These are phyloP conservation scores for Mycena amicta DNA, from an alignment of 768 basidiomycete species.

Conservation along the genomic window DNA sequence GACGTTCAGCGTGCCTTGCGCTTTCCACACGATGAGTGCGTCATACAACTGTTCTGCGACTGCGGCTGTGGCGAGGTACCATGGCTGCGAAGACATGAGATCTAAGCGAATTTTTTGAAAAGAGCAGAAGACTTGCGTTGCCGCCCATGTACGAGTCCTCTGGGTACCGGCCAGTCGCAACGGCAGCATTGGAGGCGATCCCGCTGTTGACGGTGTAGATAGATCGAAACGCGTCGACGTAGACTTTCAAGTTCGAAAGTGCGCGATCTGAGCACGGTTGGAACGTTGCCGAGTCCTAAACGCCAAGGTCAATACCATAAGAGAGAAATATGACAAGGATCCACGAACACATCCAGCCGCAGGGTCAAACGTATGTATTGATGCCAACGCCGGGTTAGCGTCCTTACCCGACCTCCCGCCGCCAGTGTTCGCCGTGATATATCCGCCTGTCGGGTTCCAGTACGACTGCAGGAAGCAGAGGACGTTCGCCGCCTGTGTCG, in stretches of 20 bases:
- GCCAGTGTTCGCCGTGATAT: conserved; percentile 76
- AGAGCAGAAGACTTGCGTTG: conserved; percentile 39
- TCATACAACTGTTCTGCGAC: conserved; percentile 80
- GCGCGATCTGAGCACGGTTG: conserved; percentile 82
- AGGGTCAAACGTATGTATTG: conserved; percentile 63
- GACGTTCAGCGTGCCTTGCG: conserved; percentile 50
- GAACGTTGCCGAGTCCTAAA: conserved; percentile 59
- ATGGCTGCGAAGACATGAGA: conserved; percentile 49
- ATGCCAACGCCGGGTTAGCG: conserved; percentile 70
- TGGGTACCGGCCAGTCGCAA: conserved; percentile 61
- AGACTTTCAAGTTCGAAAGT: conserved; percentile 61
- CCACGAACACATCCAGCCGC: conserved; percentile 41
- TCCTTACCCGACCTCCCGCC: conserved; percentile 77
- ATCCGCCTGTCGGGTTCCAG: conserved; percentile 66
- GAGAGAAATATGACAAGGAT: background rate
- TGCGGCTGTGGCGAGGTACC: conserved; percentile 73
- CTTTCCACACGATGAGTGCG: conserved; percentile 65
- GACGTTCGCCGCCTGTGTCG: conserved; percentile 59
- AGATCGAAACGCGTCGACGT: conserved; percentile 67
- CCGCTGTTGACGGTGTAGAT: conserved; percentile 69
- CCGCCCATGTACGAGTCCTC: conserved; percentile 60
- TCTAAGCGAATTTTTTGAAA: background rate
- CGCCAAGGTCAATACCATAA: background rate
- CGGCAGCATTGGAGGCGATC: conserved; percentile 47
- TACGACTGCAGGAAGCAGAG: conserved; percentile 84